These are phyloP conservation scores for Pisolithus sp. DNA, from an alignment of 768 basidiomycete species.

Conservation along the genomic window DNA sequence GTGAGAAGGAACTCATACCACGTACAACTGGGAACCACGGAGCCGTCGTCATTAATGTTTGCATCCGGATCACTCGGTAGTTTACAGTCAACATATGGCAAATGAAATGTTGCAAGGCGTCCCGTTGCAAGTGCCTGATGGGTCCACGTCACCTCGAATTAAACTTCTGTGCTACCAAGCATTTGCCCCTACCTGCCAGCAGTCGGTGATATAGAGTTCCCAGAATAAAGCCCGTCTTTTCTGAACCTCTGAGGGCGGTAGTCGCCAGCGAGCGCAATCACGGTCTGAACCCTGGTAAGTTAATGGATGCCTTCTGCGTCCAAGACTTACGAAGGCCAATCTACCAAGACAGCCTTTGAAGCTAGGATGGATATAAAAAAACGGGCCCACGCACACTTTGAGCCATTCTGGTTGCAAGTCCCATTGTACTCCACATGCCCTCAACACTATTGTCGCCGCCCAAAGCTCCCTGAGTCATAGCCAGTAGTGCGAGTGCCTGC, in stretches of 20 bases:
- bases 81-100: constrained; percentile 70
- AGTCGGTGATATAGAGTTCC: constrained; percentile 70
- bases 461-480: constrained; percentile 63
- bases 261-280: constrained; percentile 65
- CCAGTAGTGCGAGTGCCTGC: constrained; percentile 1
- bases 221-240: constrained; percentile 67
- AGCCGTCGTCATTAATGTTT: constrained; percentile 53
- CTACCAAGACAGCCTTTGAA: constrained; percentile 25
- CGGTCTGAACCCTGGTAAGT: constrained; percentile 45
- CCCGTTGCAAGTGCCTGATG: constrained; percentile 65
- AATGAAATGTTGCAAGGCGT: constrained; percentile 58
- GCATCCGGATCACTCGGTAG: constrained; percentile 56
- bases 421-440: constrained; percentile 60
- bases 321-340: constrained; percentile 58
- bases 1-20: constrained; percentile 2
- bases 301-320: not conserved
- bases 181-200: constrained; percentile 58
- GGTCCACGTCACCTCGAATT: not conserved
- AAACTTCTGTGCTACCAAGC: not conserved
- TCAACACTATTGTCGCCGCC: constrained; percentile 67
- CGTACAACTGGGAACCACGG: constrained; percentile 54
- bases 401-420: constrained; percentile 57
- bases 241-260: constrained; percentile 57
- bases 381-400: constrained; percentile 51
- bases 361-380: constrained; percentile 1